Evolutionary conservation across 352 stramenopile genomes (phyloP).

Genomic region (Hyphochytrium catenoides): DNA sequence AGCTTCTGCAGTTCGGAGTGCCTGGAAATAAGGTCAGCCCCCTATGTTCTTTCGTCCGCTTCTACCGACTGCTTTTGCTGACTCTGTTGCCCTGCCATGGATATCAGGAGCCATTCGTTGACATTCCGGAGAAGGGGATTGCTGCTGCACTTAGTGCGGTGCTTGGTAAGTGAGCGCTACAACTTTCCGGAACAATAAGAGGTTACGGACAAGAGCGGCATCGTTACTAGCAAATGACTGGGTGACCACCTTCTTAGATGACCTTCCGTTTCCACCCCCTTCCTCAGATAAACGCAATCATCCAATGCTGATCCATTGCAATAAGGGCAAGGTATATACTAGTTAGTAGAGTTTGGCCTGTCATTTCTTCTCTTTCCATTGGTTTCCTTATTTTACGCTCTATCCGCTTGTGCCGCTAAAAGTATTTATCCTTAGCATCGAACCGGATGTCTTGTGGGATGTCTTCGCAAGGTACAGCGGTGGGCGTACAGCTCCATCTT

Average conservation of each 20-base stretch:
- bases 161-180: constrained; percentile 10
- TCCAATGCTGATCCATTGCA: constrained; percentile 62
- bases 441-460: constrained; percentile 44
- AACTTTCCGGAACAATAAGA: background rate
- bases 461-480: constrained; percentile 42
- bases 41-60: background rate
- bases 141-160: constrained; percentile 35
- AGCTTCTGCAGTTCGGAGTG: constrained; percentile 50
- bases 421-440: constrained; percentile 21
- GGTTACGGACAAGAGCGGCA: too few relatives aligned
- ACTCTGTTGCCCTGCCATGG: background rate
- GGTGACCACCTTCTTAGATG: too few relatives aligned
- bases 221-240: too few relatives aligned
- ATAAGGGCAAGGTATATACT: constrained; percentile 54
- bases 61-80: background rate
- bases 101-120: constrained; percentile 42
- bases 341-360: too few relatives aligned
- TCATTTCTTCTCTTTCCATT: background rate
- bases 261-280: too few relatives aligned
- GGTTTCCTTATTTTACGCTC: background rate
- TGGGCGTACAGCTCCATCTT: constrained; percentile 58
- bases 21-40: constrained; percentile 38
- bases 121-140: constrained; percentile 54
- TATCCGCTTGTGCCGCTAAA: constrained; percentile 1
- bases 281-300: constrained; percentile 52